Evolutionary conservation across 768 basidiomycete species (phyloP), one percentile per base, ranked within the genome.

Genomic region (Kwoniella newhampshirensis): DNA sequence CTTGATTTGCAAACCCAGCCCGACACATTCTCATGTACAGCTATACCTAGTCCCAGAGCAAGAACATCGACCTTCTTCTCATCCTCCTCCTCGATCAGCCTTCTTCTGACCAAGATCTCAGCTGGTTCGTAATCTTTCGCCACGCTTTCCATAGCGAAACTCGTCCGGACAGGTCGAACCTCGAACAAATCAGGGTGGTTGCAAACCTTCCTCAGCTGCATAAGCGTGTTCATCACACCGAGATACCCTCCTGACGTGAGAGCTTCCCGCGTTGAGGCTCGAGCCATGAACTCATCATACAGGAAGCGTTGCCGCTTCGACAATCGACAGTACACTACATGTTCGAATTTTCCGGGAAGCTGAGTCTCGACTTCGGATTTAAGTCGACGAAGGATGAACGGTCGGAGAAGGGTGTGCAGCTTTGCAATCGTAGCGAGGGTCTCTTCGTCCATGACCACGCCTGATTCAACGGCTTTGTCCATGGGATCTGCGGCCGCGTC

Each of bases 211-310:
- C 78, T 57, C 20, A 78, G 60, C 54, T 78, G 77, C 78, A 78
- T 78, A 35, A 78, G 58, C 32, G 79, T 79, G 60, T 80, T 80
- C 63, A 78, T 76, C 40, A 80, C 78, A 30, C 77, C 77, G 32
- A 80, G 75, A 63, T 78, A 80, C 37, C 79, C 78, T 3, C 92
- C 93, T 1, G 91, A 90, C 20, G 86, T 80, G 43, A 96, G 80
- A 18, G 89, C 89, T 60, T 86, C 84, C 26, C 83, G 83, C 2
- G 91, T 96, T 51, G 90, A 85, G 0, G 88, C 83, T 26, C 91
- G 84, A 11, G 86, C 82, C 91, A 96, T 92, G 79, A 94, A 94
- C 72, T 94, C 91, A 79, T 96, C 91, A 71, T 96, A 96, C 18
- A 96, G 81, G 73, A 89, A 91, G n/a, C 91, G 86, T 66, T 96